Percentiles rank a stretch among this genome's conserved stretches.
These are phyloP conservation scores for Leishmania tropica DNA, from an alignment of 208 protist species.

Conservation along the genomic window DNA sequence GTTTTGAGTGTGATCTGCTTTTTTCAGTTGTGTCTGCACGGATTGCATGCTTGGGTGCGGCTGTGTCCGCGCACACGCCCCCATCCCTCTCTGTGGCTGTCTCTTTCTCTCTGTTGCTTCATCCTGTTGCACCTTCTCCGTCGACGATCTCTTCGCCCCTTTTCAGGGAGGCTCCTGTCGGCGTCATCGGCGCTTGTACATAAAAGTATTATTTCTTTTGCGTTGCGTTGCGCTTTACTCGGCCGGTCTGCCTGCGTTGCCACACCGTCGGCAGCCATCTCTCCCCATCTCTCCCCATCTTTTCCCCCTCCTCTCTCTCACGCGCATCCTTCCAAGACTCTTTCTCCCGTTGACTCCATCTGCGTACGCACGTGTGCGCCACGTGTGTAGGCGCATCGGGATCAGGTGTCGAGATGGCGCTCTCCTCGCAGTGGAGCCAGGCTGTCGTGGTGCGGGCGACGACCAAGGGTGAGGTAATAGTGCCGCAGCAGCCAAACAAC, in stretches of 20 bases:
- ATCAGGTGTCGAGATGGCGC: conserved; percentile 32
- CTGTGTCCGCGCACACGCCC: background rate
- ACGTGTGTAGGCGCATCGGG: background rate
- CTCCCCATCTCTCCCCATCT: no score
- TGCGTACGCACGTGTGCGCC: background rate
- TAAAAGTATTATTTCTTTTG: background rate
- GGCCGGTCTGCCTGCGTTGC: background rate
- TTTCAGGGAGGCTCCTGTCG: background rate
- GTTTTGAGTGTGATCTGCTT: background rate
- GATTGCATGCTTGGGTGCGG: background rate
- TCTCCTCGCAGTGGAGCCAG: conserved; percentile 68
- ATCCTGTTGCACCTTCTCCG: background rate
- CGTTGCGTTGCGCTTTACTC: background rate
- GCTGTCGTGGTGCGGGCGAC: conserved; percentile 68
- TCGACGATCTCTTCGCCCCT: no score
- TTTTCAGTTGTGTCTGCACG: background rate
- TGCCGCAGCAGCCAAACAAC: conserved; percentile 37
- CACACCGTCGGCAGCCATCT: background rate
- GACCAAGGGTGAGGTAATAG: conserved; percentile 31
- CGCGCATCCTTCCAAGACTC: background rate
- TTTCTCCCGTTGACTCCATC: background rate
- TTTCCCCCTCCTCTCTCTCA: background rate
- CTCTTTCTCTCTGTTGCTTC: background rate
- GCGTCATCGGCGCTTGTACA: background rate
- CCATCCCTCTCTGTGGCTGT: background rate